Base-by-base conservation (phyloP, 2,329 filamentous ascomycete species). In the Penicillium concentricum region DNA sequence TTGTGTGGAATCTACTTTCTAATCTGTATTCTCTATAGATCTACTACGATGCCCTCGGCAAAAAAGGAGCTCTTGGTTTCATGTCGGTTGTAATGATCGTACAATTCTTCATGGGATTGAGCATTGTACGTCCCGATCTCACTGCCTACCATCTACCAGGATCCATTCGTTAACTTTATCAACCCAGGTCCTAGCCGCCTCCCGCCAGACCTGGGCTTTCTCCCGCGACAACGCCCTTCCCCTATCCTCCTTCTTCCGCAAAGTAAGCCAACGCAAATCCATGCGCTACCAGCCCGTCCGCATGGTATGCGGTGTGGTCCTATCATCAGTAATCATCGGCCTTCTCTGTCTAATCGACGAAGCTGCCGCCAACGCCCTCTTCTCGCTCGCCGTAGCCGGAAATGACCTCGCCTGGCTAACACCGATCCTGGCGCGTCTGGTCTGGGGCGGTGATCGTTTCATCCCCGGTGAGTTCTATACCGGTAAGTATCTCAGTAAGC, bases 41-140 rank as follows among this genome's bases (percentile, higher is more conserved):
- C 43, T 86, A 85, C 71, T 85, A 79, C 59, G 83, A 86, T 56
- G 82, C 83, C 0, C 69, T 87, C 10, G 84, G 84, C 10, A 86
- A 85, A 67, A 74, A 79, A 5, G 84, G 83, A 5, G 82, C 84
- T 0, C 68, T 87, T 7, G 84, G 78, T 0, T 76, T 87, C 53
- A 86, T 86, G 80, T 76, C 77, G 1, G 74, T 86, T 0, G 71
- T 86, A 20, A 83, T 85, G 65, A 79, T 85, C 47, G 82, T 85
- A 3, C 84, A 87, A 65, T 87, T 84, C 67, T 74, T 86, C 22
- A 86, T 87, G 79, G 83, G 84, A 1, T 71, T 86, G 1, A 83
- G 79, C 30, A 80, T 85, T 52, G 73, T 74, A 58, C 20, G 60
- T 60, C 28, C 18, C 22, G 13, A 1, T 28, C 28, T 22, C 26